Evolutionary conservation across 2,329 filamentous ascomycete species (phyloP).

Genomic region (Neurospora sp.): DNA sequence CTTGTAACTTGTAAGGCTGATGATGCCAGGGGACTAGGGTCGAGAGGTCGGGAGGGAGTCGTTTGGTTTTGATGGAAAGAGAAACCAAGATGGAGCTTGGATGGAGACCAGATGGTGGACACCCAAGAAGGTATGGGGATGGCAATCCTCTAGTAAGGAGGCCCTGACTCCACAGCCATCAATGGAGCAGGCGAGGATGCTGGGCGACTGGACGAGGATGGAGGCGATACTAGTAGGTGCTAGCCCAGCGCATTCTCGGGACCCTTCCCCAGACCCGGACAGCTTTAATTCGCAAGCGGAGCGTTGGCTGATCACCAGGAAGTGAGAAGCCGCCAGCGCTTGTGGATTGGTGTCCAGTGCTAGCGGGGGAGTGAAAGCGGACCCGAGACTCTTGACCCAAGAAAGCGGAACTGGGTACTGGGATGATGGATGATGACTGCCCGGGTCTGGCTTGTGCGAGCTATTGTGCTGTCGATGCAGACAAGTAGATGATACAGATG

Average conservation of each 20-base stretch:
- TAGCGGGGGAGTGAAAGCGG: neutral
- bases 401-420: neutral
- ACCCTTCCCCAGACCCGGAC: neutral
- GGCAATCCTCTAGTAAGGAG: neutral
- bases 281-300: neutral
- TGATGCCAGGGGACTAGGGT: neutral
- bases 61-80: neutral
- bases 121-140: neutral
- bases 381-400: neutral
- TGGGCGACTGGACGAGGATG: neutral
- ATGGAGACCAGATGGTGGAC: neutral
- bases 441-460: neutral
- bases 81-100: neutral
- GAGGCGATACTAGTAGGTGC: slow-evolving; percentile 1
- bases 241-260: neutral
- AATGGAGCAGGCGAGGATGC: neutral
- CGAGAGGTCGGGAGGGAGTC: neutral
- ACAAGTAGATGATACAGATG: neutral
- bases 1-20: neutral
- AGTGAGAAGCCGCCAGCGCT: neutral
- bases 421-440: neutral
- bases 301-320: neutral
- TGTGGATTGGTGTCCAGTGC: neutral
- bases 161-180: neutral
- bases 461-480: neutral